Conservation (phyloP, 495 filamentous ascomycete genomes). For the Saxophila tyrrhenica region DNA sequence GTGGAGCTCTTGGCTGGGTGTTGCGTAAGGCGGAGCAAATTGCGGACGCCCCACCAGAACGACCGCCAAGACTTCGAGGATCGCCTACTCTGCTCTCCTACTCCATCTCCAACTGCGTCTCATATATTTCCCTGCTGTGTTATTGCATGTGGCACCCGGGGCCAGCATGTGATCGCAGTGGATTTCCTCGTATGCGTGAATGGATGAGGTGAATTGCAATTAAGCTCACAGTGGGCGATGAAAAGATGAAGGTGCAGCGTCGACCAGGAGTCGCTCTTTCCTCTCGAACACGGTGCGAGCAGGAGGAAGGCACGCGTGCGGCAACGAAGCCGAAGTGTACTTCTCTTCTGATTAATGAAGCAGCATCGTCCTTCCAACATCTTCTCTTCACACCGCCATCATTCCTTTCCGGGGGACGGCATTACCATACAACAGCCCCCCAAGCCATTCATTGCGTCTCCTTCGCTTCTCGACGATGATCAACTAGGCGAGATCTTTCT, state of each 20-base stretch:
- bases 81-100: neutral
- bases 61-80: conserved; percentile 2
- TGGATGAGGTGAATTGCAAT: neutral
- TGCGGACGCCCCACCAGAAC: neutral
- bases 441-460: neutral
- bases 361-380: conserved; percentile 1
- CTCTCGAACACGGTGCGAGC: neutral
- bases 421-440: neutral
- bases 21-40: conserved; percentile 14
- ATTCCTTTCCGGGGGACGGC: neutral
- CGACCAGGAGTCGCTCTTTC: conserved; percentile 8
- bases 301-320: conserved; percentile 1
- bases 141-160: too few relatives aligned
- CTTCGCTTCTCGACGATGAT: neutral
- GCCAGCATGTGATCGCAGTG: neutral
- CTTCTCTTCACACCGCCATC: neutral
- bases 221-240: neutral
- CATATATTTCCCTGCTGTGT: too few relatives aligned
- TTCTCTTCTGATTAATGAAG: neutral
- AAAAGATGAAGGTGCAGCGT: neutral
- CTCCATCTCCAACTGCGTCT: neutral
- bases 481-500: neutral
- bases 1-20: neutral
- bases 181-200: neutral
- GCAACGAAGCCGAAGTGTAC: too few relatives aligned